phyloP scores from a whole-genome alignment of 2,329 filamentous ascomycete genomes.

The Cercospora sp. region DNA sequence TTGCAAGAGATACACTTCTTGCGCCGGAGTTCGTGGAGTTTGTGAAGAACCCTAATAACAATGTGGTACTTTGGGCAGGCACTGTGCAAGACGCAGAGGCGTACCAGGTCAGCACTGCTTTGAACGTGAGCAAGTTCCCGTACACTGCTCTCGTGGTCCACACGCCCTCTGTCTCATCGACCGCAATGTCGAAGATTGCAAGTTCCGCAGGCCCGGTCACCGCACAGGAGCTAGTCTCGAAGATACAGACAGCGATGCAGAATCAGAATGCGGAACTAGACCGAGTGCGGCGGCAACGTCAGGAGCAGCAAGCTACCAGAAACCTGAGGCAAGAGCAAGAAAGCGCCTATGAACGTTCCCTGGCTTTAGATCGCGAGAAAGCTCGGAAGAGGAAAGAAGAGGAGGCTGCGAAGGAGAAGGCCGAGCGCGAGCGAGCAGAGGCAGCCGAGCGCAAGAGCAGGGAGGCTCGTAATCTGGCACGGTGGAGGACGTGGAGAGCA shows the following conservation, averaged over 20 bases:
- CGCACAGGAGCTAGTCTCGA: conserved; percentile 69
- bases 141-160: conserved; percentile 85
- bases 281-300: conserved; percentile 71
- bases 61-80: conserved; percentile 87
- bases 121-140: conserved; percentile 89
- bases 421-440: conserved; percentile 67
- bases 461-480: conserved; percentile 55
- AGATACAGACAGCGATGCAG: conserved; percentile 71
- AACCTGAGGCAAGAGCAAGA: conserved; percentile 86
- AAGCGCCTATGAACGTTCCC: conserved; percentile 85
- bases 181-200: conserved; percentile 86
- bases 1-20: conserved; percentile 79
- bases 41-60: conserved; percentile 71
- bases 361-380: conserved; percentile 84
- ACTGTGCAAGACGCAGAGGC: conserved; percentile 92
- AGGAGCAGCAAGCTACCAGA: conserved; percentile 78
- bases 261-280: conserved; percentile 76
- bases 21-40: conserved; percentile 72
- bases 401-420: conserved; percentile 62
- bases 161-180: conserved; percentile 78
- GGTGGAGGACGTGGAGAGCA: conserved; percentile 82
- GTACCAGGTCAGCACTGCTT: conserved; percentile 84
- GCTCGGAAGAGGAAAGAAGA: conserved; percentile 75
- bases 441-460: conserved; percentile 63
- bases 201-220: conserved; percentile 73